A percentile compares a stretch with the other conserved stretches of the same genome.
Conservation (phyloP, 495 filamentous ascomycete genomes). For the Chaetomium fimeti region DNA sequence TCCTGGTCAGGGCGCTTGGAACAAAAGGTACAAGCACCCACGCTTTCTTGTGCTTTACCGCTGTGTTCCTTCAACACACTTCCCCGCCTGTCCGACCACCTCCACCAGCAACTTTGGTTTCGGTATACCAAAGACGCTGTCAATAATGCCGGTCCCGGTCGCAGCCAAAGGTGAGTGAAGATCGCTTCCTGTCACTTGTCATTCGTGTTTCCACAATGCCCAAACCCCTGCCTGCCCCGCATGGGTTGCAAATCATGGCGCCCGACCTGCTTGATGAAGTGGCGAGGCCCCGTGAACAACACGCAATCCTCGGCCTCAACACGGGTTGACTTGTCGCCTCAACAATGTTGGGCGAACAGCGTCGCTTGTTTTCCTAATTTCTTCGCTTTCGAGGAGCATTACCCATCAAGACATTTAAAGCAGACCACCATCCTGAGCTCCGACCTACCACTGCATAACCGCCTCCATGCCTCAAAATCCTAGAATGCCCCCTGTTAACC, state of each 20-base stretch:
- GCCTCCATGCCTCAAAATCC: slow-evolving; percentile 24
- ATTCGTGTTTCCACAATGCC: slow-evolving; percentile 23
- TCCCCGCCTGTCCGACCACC: slow-evolving; percentile 6
- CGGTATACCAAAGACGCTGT: not conserved
- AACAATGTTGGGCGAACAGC: not conserved
- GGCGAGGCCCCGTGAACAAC: slow-evolving; percentile 30
- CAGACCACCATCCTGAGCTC: not conserved
- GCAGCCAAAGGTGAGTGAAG: slow-evolving; percentile 48
- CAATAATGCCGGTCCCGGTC: slow-evolving; percentile 46
- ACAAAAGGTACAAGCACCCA: not conserved
- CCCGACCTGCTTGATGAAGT: slow-evolving; percentile 20
- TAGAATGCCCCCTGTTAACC: slow-evolving; percentile 50
- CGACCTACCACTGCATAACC: not conserved
- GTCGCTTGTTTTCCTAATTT: not conserved
- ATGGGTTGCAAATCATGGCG: slow-evolving; percentile 25
- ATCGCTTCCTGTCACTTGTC: slow-evolving; percentile 18
- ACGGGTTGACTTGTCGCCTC: slow-evolving; percentile 1
- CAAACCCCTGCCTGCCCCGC: slow-evolving; percentile 29
- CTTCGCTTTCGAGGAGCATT: not conserved
- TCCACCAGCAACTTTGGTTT: slow-evolving; percentile 1
- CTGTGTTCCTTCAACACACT: slow-evolving; percentile 12
- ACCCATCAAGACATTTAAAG: not conserved
- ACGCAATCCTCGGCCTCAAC: slow-evolving; percentile 27
- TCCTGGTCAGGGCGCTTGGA: slow-evolving; percentile 6
- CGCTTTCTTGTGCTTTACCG: not conserved